phyloP scores from a whole-genome alignment of 371 early-diverging fungal species.

The Mortierella sp. region DNA sequence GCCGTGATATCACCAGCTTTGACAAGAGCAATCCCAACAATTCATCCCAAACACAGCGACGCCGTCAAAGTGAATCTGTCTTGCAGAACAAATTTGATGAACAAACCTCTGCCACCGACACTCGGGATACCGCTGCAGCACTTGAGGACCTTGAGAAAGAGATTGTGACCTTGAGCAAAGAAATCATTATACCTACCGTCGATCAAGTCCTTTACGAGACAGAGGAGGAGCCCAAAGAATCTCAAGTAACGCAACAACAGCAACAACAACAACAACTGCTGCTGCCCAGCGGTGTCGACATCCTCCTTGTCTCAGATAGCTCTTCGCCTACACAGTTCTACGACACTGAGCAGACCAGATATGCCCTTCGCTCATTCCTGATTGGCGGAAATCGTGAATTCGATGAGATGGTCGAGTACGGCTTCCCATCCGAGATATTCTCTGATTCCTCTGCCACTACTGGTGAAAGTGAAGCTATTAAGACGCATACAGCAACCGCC shows the following conservation, averaged over 20 bases:
- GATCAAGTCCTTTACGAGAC: background rate
- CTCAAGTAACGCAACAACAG: background rate
- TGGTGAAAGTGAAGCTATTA: background rate
- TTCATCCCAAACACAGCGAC: background rate
- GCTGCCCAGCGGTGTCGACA: background rate
- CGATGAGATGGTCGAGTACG: slow-evolving; percentile 51
- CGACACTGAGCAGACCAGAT: slow-evolving; percentile 27
- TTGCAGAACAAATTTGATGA: background rate
- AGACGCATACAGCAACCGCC: background rate
- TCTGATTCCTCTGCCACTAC: background rate
- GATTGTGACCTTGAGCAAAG: slow-evolving; percentile 9
- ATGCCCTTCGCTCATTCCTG: slow-evolving; percentile 34
- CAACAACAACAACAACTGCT: too few relatives aligned
- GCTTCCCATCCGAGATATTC: slow-evolving; percentile 38
- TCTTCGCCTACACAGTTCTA: slow-evolving; percentile 52
- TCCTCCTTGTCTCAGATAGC: slow-evolving; percentile 23
- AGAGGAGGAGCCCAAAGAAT: background rate
- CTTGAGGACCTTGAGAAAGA: slow-evolving; percentile 19
- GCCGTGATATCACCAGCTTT: background rate
- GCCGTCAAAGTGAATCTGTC: slow-evolving; percentile 6
- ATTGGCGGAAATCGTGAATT: slow-evolving; percentile 14
- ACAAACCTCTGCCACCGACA: background rate
- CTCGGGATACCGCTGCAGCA: background rate
- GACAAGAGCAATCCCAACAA: background rate
- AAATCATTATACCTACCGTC: background rate